These are phyloP conservation scores for Cordia subcordata DNA, from an alignment of 257 asterid species.

Conservation along the genomic window DNA sequence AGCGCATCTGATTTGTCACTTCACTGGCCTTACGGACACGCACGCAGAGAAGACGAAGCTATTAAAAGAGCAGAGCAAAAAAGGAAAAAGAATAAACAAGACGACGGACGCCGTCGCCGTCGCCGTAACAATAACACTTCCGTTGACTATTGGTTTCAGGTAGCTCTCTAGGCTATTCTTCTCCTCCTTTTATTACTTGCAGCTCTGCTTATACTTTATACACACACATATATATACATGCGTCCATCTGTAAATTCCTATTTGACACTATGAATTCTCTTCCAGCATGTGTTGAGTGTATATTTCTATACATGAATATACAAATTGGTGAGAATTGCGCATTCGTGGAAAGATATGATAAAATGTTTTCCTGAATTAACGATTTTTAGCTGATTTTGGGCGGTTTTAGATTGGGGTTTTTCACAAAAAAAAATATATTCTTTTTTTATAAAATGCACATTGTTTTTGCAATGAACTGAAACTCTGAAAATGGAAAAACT, in stretches of 20 bases:
- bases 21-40: background rate
- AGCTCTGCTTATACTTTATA: too few relatives aligned
- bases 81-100: background rate
- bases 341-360: background rate
- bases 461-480: too few relatives aligned
- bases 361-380: background rate
- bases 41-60: constrained; percentile 3
- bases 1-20: constrained; percentile 2
- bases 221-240: too few relatives aligned
- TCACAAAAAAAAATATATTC: too few relatives aligned
- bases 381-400: constrained; percentile 3
- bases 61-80: background rate
- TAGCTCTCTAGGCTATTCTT: background rate
- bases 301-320: background rate
- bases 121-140: background rate
- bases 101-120: too few relatives aligned
- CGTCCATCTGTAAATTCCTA: too few relatives aligned
- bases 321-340: background rate
- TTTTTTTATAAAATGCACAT: too few relatives aligned
- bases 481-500: too few relatives aligned
- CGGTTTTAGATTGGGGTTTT: too few relatives aligned
- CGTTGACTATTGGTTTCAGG: constrained; percentile 17
- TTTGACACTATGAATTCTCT: background rate
- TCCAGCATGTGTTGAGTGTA: background rate
- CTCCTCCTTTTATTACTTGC: background rate